These are phyloP conservation scores for Talaromyces piceae DNA, from an alignment of 2,329 filamentous ascomycete genomes.

Conservation along the genomic window DNA sequence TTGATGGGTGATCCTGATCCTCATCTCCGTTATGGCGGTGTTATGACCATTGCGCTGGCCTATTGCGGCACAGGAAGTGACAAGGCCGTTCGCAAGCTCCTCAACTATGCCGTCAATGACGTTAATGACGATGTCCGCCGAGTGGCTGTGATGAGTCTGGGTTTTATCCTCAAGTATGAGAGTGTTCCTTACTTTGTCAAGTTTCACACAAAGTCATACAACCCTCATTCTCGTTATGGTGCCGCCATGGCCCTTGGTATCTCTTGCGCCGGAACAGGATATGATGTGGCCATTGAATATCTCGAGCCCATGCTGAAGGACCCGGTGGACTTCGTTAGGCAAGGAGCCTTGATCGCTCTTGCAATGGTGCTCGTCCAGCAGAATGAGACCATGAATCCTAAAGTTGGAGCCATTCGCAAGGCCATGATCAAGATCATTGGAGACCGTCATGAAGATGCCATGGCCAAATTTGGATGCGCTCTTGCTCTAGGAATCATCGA, in stretches of 20 bases:
- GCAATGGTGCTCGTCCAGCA: conserved; percentile 99
- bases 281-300: conserved; percentile 93
- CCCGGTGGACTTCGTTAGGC: conserved; percentile 94
- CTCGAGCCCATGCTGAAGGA: conserved; percentile 99
- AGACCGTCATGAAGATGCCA: conserved; percentile 95
- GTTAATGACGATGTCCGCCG: conserved; percentile 96
- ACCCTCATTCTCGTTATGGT: conserved; percentile 94
- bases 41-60: conserved; percentile 95
- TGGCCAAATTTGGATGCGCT: conserved; percentile 97
- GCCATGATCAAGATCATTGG: conserved; percentile 88
- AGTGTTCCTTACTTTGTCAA: conserved; percentile 99
- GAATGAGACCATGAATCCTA: conserved; percentile 97
- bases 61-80: conserved; percentile 98
- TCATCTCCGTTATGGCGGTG: conserved; percentile 89
- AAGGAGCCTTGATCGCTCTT: conserved; percentile 87
- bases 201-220: conserved; percentile 95
- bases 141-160: conserved; percentile 93
- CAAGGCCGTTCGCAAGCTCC: conserved; percentile 91
- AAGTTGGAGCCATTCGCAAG: conserved; percentile 84
- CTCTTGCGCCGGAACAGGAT: conserved; percentile 89
- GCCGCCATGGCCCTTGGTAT: conserved; percentile 98
- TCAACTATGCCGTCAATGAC: conserved; percentile 95
- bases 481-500: conserved; percentile 95
- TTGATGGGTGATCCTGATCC: conserved; percentile 90
- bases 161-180: conserved; percentile 94